Conservation (phyloP, 2,329 filamentous ascomycete species). For the Calonectria pteridis region DNA sequence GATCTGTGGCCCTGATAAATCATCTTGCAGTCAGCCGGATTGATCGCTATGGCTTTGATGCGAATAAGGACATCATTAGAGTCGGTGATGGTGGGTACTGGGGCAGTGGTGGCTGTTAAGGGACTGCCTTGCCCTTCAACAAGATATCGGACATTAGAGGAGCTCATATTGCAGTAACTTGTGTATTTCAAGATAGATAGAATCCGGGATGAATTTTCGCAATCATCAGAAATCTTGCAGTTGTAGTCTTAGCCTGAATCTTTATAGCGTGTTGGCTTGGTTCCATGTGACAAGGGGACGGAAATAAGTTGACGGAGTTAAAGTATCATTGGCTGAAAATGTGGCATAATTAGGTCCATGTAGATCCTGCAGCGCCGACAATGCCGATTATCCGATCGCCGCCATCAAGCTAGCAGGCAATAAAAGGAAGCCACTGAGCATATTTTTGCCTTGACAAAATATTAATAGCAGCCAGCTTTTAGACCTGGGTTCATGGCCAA, state of each 20-base stretch:
- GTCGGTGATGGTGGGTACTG: background rate
- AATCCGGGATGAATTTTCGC: background rate
- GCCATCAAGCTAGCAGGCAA: background rate
- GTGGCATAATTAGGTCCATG: background rate
- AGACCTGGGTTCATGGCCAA: background rate
- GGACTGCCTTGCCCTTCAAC: background rate
- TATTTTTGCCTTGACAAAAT: background rate
- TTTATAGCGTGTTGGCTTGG: background rate
- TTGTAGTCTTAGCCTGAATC: background rate
- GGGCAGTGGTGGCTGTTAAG: background rate
- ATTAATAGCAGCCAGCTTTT: background rate
- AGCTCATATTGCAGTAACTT: background rate
- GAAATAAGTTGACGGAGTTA: slow-evolving; percentile 1
- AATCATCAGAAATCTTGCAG: background rate
- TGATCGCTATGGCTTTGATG: slow-evolving; percentile 2
- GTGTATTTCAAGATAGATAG: background rate
- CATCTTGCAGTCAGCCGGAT: slow-evolving; percentile 16
- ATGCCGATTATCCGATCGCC: background rate
- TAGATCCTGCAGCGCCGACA: background rate
- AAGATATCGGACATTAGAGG: background rate
- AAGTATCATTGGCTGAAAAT: background rate
- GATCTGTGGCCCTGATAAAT: slow-evolving; percentile 6
- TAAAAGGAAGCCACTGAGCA: no score
- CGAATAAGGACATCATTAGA: background rate
- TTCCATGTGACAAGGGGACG: background rate